These are phyloP conservation scores for Lolium multiflorum DNA, from an alignment of 176 grass and related monocot species.

Conservation along the genomic window DNA sequence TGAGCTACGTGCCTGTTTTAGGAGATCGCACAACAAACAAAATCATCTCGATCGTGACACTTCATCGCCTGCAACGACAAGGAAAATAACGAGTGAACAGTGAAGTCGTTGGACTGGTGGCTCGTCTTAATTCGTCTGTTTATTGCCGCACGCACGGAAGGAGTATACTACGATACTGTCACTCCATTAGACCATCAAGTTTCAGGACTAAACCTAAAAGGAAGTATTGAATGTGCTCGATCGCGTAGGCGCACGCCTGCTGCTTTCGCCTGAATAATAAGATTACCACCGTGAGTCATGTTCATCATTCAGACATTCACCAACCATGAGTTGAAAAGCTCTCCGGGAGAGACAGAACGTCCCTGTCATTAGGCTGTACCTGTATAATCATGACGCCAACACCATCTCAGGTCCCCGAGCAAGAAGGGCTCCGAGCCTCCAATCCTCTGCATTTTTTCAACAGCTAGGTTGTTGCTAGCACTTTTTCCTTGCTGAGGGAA, in stretches of 20 bases:
- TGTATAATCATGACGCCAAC: background rate
- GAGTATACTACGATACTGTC: background rate
- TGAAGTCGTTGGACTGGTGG: background rate
- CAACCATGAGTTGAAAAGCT: background rate
- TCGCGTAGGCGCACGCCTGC: background rate
- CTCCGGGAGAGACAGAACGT: background rate
- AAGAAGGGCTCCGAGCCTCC: background rate
- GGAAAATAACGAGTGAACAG: background rate
- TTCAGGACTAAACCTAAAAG: background rate
- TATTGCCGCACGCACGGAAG: background rate
- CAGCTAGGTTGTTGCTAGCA: no score
- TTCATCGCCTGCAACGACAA: background rate
- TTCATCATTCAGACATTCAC: constrained; percentile 9
- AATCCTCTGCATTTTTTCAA: no score
- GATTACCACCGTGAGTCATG: background rate
- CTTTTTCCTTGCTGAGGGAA: no score
- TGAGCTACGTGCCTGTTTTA: background rate
- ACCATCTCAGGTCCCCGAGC: background rate
- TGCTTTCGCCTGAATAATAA: background rate
- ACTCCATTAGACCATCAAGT: background rate
- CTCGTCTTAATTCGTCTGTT: background rate
- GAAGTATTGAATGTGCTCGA: background rate
- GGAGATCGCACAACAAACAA: background rate
- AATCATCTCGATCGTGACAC: constrained; percentile 31
- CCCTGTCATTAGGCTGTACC: background rate